Base-by-base conservation (phyloP, 2,329 filamentous ascomycete species). In the Penicillium sp. region DNA sequence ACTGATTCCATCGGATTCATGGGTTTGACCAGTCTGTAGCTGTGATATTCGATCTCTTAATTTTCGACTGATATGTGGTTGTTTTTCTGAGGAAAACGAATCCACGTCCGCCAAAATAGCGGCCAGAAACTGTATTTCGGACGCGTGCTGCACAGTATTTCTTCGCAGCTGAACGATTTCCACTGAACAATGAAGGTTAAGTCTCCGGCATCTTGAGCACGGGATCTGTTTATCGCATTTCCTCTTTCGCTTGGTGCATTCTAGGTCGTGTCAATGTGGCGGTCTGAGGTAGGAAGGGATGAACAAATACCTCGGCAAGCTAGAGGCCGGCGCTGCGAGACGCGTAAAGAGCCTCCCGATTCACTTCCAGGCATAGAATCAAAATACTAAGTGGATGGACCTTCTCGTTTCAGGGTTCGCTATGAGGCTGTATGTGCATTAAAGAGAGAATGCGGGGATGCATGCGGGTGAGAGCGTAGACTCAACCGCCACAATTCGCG, bases 141-240 rank as follows among this genome's bases (percentile, higher is more conserved):
- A 64, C 9, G 61, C 65, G 55, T 69, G 60, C 44, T 65, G 67
- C 53, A 65, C 63, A 4, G 61, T 61, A 22, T 66, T 65, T 16
- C 64, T 60, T 39, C 65, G 58, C 22, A 68, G 49, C 29, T 66
- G 66, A 10, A 68, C 66, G 2, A 63, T 51, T 51, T 68, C 66
- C 48, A 66, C 65, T 8, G 66, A 65, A 48, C 66, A 68, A 19
- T 64, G 53, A 31, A 68, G 41, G 39, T 67, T 64, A 10, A 67
- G 53, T 13, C 64, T 60, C 43, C 61, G 56, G 29, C 66, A 68
- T 49, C 66, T 61, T 19, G 65, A 59, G 29, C 66, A 68, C 1
- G 66, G 66, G 24, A 62, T 59, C 29, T 65, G 55, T 48, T 68
- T 68, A 50, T 67, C 65, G 44, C 66, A 68, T 55, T 67, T 67